Base-by-base conservation (phyloP, 1,284 basidiomycete genomes). In the Microbotryum intermedium region DNA sequence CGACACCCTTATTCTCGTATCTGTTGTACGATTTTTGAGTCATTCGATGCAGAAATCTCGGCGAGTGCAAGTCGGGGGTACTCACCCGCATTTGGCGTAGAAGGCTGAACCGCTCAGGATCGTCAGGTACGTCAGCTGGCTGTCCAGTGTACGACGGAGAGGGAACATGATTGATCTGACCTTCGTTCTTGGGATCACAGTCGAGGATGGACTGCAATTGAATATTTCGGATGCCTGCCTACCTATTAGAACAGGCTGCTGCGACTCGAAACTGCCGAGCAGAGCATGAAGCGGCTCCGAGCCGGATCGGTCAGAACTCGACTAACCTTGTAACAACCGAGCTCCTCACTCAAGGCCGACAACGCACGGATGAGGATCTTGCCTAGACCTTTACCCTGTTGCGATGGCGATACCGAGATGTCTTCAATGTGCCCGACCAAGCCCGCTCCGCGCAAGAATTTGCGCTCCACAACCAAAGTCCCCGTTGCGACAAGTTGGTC, bases 381-480 rank as follows among this genome's bases (percentile, higher is more conserved):
- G 0, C 94, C 94, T 34, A 98, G 81, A 71, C 88, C 88, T 77
- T 87, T 88, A 46, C 94, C 94, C 77, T 95, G 90, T 74, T 86
- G 83, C 49, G 77, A 79, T 75, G 86, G 84, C 75, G 89, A 85
- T 4, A 97, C 93, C 2, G 90, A 91, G 66, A 98, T 97, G 73
- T 98, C 94, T 76, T 98, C 94, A 64, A 98, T 94, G 73, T 98
- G 94, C 0, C 91, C 94, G 10, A 90, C 88, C 59, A 80, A 79
- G 23, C 89, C 89, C 20, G 87, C 78, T 9, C 81, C 83, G 26
- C 91, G 82, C 25, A 92, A 77, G 79, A 97, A 97, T 79, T 98
- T 97, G 78, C 85, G 86, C 75, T 97, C 92, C 64, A 94, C 75
- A 72, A 97, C 84, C 53, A 95, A 78, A 8, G 85, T 84, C 18